A percentile compares a stretch with the other conserved stretches of the same genome.
These are phyloP conservation scores for Kalanchoe fedtschenkoi DNA, from an alignment of 164 flowering plant genomes.

Conservation along the genomic window DNA sequence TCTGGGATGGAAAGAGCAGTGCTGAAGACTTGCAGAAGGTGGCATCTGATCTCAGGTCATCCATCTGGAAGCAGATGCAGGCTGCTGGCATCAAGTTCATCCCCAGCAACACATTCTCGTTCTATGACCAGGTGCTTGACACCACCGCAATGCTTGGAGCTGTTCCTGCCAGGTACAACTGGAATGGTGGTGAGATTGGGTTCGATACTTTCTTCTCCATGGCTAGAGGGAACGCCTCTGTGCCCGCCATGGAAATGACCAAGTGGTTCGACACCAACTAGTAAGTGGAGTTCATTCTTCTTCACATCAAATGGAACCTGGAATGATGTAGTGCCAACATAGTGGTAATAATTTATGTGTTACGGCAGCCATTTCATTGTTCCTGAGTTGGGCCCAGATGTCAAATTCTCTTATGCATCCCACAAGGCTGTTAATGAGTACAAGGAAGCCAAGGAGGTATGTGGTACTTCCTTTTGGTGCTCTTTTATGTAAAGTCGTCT, in stretches of 20 bases:
- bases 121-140: constrained; percentile 61
- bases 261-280: constrained; percentile 89
- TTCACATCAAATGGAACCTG: background rate
- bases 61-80: constrained; percentile 76
- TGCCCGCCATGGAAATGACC: constrained; percentile 87
- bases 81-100: constrained; percentile 57
- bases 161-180: constrained; percentile 56
- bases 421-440: constrained; percentile 49
- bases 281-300: constrained; percentile 27
- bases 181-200: constrained; percentile 69
- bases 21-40: constrained; percentile 64
- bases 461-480: constrained; percentile 5
- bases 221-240: constrained; percentile 71
- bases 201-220: constrained; percentile 62
- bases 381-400: constrained; percentile 46
- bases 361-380: constrained; percentile 45
- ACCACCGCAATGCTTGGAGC: constrained; percentile 73
- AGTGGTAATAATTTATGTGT: background rate
- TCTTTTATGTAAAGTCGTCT: background rate
- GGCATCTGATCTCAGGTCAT: constrained; percentile 48
- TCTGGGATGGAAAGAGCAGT: constrained; percentile 70
- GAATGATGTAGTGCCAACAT: background rate
- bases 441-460: constrained; percentile 53
- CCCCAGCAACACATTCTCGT: constrained; percentile 71
- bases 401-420: constrained; percentile 42